These are phyloP conservation scores for Hura crepitans DNA, from an alignment of 441 rosid genomes.

Conservation along the genomic window DNA sequence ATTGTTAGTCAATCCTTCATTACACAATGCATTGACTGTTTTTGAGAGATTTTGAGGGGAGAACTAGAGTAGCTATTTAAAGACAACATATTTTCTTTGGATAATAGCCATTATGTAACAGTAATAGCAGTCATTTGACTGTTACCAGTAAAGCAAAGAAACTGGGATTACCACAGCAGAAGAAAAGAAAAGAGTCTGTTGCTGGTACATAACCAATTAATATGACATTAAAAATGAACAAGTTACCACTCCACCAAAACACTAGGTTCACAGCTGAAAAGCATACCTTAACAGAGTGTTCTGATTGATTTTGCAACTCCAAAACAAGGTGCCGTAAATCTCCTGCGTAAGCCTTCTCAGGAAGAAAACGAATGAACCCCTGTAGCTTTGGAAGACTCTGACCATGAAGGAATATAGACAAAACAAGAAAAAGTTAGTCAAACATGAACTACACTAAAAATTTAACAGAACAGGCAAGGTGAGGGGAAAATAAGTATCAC, in stretches of 20 bases:
- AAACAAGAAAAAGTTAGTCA: slow-evolving; percentile 7
- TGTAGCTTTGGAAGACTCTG: slow-evolving; percentile 92
- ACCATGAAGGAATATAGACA: slow-evolving; percentile 19
- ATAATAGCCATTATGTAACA: neutral
- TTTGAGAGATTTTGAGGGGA: neutral
- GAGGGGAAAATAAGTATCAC: slow-evolving; percentile 33
- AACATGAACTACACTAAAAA: slow-evolving; percentile 16
- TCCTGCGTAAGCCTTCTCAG: slow-evolving; percentile 70
- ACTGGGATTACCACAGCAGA: neutral
- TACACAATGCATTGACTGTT: neutral
- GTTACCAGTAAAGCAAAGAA: neutral
- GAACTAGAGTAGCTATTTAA: neutral
- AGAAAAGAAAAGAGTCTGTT: neutral
- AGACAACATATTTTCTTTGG: neutral
- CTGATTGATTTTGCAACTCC: slow-evolving; percentile 70
- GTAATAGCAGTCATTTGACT: neutral
- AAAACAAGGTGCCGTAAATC: slow-evolving; percentile 69
- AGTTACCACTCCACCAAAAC: neutral
- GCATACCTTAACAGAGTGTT: slow-evolving; percentile 70
- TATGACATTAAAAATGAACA: slow-evolving; percentile 1
- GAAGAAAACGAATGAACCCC: slow-evolving; percentile 61
- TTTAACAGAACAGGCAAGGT: slow-evolving; percentile 18
- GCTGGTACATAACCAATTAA: neutral
- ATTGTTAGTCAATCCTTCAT: neutral
- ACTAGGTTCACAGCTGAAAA: neutral